phyloP scores from a whole-genome alignment of 192 early-diverging fungal genomes.

The Pilaira anomala region DNA sequence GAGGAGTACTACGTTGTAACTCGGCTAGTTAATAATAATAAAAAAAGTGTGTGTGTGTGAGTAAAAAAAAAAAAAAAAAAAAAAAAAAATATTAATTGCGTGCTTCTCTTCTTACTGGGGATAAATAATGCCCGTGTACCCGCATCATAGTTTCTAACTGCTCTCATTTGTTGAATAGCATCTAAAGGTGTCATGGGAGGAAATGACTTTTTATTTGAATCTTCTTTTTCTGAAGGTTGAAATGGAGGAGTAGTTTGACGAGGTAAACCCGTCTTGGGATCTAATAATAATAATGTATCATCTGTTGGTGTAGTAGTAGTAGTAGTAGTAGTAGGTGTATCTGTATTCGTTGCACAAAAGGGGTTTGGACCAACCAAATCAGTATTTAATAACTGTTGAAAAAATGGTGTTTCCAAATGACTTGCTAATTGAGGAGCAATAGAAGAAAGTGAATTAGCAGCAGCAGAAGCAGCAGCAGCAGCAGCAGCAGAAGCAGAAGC shows the following conservation, averaged over 20 bases:
- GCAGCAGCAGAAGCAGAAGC: no score
- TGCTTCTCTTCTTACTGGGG: constrained; percentile 34
- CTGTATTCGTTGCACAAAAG: neutral
- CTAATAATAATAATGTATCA: neutral
- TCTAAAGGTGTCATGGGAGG: constrained; percentile 35
- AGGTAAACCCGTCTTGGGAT: constrained; percentile 12
- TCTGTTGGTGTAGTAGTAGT: neutral
- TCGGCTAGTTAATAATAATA: constrained; percentile 23
- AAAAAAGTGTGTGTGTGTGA: neutral
- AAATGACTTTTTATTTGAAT: constrained; percentile 2
- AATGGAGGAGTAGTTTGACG: neutral
- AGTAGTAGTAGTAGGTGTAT: neutral
- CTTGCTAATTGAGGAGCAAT: constrained; percentile 24
- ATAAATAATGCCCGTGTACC: constrained; percentile 15
- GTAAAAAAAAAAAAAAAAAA: neutral
- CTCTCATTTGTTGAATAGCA: constrained; percentile 15
- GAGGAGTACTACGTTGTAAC: constrained; percentile 30
- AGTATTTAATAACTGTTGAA: constrained; percentile 20
- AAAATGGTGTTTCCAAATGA: constrained; percentile 25
- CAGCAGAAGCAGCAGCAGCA: no score
- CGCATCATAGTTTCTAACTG: constrained; percentile 6
- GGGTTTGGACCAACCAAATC: neutral
- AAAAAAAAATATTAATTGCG: no score
- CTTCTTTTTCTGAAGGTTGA: neutral
- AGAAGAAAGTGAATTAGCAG: neutral